These are phyloP conservation scores for Zymoseptoria brevis DNA, from an alignment of 2,329 filamentous ascomycete species.

Conservation along the genomic window DNA sequence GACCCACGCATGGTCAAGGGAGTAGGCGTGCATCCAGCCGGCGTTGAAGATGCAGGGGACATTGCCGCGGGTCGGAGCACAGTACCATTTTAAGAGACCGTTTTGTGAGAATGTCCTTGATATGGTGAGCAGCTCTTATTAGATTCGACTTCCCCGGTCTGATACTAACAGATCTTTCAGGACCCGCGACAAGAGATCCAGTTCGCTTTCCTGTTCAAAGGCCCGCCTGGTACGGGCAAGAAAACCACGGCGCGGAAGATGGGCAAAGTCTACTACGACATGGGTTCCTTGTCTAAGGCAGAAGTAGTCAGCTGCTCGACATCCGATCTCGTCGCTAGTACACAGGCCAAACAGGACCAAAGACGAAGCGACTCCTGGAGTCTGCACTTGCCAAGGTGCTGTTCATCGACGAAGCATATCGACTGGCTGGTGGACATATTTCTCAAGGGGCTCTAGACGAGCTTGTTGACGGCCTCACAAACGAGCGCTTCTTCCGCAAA, in stretches of 20 bases:
- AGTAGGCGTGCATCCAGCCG: no score
- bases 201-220: conserved; percentile 62
- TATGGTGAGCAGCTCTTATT: no score
- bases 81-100: no score
- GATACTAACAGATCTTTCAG: not conserved
- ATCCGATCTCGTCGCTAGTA: conserved; percentile 60
- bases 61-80: no score
- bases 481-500: conserved; percentile 51
- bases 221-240: conserved; percentile 62
- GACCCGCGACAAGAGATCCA: conserved; percentile 54
- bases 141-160: no score
- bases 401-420: conserved; percentile 66
- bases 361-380: conserved; percentile 53
- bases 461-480: conserved; percentile 45
- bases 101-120: no score
- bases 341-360: conserved; percentile 61
- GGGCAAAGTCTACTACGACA: conserved; percentile 67
- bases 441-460: conserved; percentile 49
- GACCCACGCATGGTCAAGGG: no score
- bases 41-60: no score
- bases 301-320: conserved; percentile 61
- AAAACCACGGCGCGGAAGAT: conserved; percentile 66
- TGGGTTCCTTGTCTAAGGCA: conserved; percentile 55
- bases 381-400: conserved; percentile 57
- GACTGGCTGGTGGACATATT: conserved; percentile 50